Conservation (phyloP, 805 yeast genomes). For the Metschnikowia orientalis region DNA sequence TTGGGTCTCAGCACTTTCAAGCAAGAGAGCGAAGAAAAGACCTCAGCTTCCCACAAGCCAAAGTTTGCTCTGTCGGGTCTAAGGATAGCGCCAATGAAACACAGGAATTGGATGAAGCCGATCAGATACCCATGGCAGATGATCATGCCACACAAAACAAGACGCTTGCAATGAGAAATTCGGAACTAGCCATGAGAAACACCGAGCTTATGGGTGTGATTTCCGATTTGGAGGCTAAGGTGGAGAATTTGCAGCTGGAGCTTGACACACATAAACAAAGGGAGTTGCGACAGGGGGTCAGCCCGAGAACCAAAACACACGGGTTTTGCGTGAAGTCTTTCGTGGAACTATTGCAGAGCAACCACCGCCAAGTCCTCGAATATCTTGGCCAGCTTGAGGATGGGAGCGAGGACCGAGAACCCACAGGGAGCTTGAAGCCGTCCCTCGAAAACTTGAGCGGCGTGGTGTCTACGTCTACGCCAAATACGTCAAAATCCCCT, state of each 20-base stretch:
- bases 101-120: background rate
- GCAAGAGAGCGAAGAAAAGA: conserved; percentile 3
- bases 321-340: conserved; percentile 1
- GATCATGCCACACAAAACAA: conserved; percentile 46
- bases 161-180: conserved; percentile 56
- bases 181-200: conserved; percentile 47
- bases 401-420: background rate
- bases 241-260: conserved; percentile 18
- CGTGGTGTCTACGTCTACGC: conserved; percentile 3
- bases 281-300: too few relatives aligned
- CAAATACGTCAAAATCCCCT: conserved; percentile 4
- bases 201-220: conserved; percentile 50
- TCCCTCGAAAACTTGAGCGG: conserved; percentile 1
- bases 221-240: conserved; percentile 48
- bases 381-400: too few relatives aligned
- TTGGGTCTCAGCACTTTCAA: conserved; percentile 14
- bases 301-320: too few relatives aligned
- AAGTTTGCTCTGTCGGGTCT: background rate
- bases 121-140: conserved; percentile 4
- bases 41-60: conserved; percentile 1
- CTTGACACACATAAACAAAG: conserved; percentile 3
- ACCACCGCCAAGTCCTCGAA: conserved; percentile 2
- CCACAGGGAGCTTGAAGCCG: background rate
- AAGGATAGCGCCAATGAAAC: background rate
- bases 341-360: conserved; percentile 1